Evolutionary conservation across 1,284 basidiomycete genomes (phyloP).

Genomic region (Mycena sp.): DNA sequence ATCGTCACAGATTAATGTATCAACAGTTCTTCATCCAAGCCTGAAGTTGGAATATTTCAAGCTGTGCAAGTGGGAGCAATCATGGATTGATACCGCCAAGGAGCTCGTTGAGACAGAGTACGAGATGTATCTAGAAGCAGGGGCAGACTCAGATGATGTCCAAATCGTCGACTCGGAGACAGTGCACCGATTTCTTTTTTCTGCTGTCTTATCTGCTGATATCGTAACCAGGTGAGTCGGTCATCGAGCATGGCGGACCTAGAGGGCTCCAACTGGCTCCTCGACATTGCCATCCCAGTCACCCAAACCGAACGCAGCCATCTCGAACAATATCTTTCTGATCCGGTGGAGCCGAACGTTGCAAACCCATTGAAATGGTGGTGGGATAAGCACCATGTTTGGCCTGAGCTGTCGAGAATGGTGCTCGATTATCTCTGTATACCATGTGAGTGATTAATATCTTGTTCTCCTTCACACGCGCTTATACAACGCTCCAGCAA

Average conservation of each 20-base stretch:
- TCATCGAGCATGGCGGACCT: background rate
- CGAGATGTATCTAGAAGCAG: background rate
- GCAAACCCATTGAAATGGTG: background rate
- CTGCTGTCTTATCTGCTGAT: background rate
- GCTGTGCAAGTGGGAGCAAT: background rate
- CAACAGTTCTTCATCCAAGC: background rate
- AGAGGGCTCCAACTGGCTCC: background rate
- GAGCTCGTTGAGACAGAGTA: background rate
- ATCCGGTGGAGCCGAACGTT: background rate
- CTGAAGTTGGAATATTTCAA: background rate
- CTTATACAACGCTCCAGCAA: background rate
- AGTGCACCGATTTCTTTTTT: background rate
- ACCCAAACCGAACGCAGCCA: background rate
- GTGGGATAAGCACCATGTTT: background rate
- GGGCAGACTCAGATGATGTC: background rate
- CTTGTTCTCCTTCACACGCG: background rate
- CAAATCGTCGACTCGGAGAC: background rate
- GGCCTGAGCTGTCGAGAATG: background rate
- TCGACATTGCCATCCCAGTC: background rate
- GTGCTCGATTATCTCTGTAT: background rate
- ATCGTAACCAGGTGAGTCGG: background rate
- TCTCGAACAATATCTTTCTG: background rate
- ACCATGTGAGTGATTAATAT: background rate
- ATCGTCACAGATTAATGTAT: background rate
- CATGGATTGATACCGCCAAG: background rate